These are phyloP conservation scores for Exophiala xenobiotica DNA, from an alignment of 2,329 filamentous ascomycete species.

Conservation along the genomic window DNA sequence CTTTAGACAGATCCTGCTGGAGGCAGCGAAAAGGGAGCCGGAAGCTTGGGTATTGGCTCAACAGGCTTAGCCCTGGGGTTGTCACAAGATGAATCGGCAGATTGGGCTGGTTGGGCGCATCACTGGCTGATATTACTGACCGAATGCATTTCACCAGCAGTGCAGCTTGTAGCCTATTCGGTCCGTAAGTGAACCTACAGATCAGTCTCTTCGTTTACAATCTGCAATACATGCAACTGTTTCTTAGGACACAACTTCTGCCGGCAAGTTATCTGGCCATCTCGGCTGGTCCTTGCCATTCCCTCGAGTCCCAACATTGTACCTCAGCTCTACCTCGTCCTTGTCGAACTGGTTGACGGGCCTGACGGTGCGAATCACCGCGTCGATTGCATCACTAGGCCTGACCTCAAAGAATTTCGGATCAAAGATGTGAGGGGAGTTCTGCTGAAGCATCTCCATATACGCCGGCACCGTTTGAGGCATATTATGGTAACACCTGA, in stretches of 20 bases:
- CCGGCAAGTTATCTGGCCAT: constrained; percentile 47
- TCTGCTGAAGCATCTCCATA: constrained; percentile 41
- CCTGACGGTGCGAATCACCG: constrained; percentile 43
- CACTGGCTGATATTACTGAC: no score
- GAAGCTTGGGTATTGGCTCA: no score
- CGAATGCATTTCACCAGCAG: no score
- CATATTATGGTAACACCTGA: constrained; percentile 47
- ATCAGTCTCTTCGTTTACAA: no score
- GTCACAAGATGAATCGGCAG: no score
- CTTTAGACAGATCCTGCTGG: no score
- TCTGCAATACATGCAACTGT: no score
- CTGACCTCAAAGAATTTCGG: constrained; percentile 51
- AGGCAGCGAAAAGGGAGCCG: no score
- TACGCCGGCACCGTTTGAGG: constrained; percentile 42
- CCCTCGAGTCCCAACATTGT: constrained; percentile 50
- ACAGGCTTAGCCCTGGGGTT: no score
- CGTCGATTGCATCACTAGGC: constrained; percentile 40
- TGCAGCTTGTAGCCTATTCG: no score
- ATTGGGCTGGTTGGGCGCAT: no score
- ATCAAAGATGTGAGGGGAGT: constrained; percentile 42
- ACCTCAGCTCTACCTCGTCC: constrained; percentile 43
- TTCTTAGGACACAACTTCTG: constrained; percentile 23
- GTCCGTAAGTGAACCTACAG: no score
- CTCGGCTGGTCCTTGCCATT: constrained; percentile 51
- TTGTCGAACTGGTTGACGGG: constrained; percentile 45